Evolutionary conservation across 495 filamentous ascomycete genomes (phyloP), one percentile per base, ranked within the genome.

Genomic region (Antarctomyces pellizariae): DNA sequence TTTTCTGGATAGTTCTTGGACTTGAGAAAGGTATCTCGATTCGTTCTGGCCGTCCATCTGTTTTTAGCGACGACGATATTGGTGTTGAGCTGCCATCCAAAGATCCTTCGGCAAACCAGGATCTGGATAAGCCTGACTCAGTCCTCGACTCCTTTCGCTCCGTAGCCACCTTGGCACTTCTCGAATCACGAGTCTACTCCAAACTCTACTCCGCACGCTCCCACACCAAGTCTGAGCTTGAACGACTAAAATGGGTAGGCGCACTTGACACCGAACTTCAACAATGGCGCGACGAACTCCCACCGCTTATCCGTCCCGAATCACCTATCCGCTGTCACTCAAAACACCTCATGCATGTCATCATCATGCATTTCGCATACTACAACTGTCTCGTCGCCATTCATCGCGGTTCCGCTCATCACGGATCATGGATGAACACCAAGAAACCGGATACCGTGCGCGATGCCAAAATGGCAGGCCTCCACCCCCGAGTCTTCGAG

Each of bases 1-100:
- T 49, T 22, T 50, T 49, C 29, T 50, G 47, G 47, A 39, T 47
- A 17, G 18, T 49, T 11, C 46, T 43, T 18, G 18, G 49, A 0
- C 15, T 45, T 3, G 36, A 39, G 16, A 36, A 31, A 24, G 8
- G 17, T 8, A 31, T 36, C 10, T 23, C 3, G 13, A 19, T 14
- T 16, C 24, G 18, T n/a, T 19, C 32, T 7, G 37, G 37, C 8
- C 26, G 35, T n/a, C 35, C 37, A 10, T 33, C 34, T 4, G 20
- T 26, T 17, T 27, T 41, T 3, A 16, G 28, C 10, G 37, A 41
- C 18, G 30, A 37, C 16, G 37, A 41, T 18, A 37, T 34, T 24
- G 37, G 22, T 14, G 22, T 30, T 18, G 30, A 27, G 5, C n/a
- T 33, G 26, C 30, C 30, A 6, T 12, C 9, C n/a, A n/a, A n/a